phyloP scores from a whole-genome alignment of 202 grass and related monocot genomes.

The Panicum hallii region DNA sequence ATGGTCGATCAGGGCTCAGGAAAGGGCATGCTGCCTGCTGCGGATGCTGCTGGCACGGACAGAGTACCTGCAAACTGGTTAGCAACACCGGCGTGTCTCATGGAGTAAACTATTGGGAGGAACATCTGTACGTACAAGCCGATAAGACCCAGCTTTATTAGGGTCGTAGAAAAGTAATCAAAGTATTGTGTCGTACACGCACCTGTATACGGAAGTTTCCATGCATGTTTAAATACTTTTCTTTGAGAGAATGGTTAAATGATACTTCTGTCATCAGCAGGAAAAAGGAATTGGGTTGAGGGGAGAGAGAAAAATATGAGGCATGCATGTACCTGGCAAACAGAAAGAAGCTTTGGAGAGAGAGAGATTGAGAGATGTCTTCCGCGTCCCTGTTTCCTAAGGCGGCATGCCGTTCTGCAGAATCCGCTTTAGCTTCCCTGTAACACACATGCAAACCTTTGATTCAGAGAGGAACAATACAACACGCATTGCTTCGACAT shows the following conservation, averaged over 20 bases:
- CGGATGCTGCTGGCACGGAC: constrained; percentile 22
- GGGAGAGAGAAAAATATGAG: not conserved
- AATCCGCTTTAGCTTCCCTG: constrained; percentile 7
- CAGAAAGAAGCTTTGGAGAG: not conserved
- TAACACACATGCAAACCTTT: not conserved
- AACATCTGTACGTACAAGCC: constrained; percentile 31
- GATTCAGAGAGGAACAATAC: not conserved
- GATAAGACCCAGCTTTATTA: constrained; percentile 32
- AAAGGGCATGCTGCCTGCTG: constrained; percentile 5
- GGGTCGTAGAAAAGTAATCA: constrained; percentile 12
- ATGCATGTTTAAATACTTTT: not conserved
- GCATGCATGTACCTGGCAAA: not conserved
- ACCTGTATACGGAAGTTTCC: constrained; percentile 45
- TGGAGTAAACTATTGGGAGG: constrained; percentile 8
- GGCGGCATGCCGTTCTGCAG: not conserved
- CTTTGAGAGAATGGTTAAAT: not conserved
- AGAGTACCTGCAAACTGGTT: no score
- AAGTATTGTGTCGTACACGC: not conserved
- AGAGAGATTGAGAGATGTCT: not conserved
- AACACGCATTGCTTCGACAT: not conserved
- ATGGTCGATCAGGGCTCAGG: not conserved
- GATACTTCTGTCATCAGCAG: not conserved
- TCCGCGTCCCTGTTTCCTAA: not conserved
- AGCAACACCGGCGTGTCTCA: not conserved
- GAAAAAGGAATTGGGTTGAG: not conserved